Evolutionary conservation across 371 early-diverging fungal genomes (phyloP), one percentile per base, ranked within the genome.

Genomic region (Mortierella sp.): DNA sequence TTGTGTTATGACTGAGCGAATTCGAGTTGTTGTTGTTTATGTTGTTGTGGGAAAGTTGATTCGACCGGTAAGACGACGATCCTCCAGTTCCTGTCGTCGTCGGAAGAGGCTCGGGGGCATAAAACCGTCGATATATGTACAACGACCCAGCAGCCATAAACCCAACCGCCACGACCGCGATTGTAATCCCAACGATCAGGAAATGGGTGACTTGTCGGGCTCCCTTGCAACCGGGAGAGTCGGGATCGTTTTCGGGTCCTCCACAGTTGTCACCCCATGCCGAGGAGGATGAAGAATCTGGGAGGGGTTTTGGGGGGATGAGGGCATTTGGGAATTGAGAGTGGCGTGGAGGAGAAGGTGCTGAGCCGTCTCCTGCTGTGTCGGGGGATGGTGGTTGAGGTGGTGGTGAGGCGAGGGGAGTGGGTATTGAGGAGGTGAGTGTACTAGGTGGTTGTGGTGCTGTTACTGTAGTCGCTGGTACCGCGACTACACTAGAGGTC

Each of bases 41-140:
- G 28, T 54, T 68, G 55, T 34, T 78, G 65, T n/a, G 4, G 42
- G 42, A 1, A 31, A 45, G 34, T 34, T 70, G 70, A 24, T 50
- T 70, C 19, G 73, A 65, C 2, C 26, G 26, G 70, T n/a, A 45
- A 3, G 44, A 65, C 14, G 74, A 79, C 28, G 75, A 71, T 19
- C 34, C 34, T n/a, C 60, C 60, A 60, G 60, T 60, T 16, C 26
- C 50, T 38, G 50, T 21, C 24, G 70, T 38, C 42, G 74, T 42
- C 2, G 54, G 31, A 7, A 77, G 70, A 0, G 77, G 3, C 48
- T 48, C 47, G 0, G 73, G 45, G 9, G 70, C 19, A 63, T 79
- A 71, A 63, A 79, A 83, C 26, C 45, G 76, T 11, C 54, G n/a
- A 57, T 79, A 83, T 5, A 83, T 71, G 58, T 83, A 83, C 42